Evolutionary conservation across 306 rosid species (phyloP), one percentile per base, ranked within the genome.

Genomic region (Hippophae gyantsensis): DNA sequence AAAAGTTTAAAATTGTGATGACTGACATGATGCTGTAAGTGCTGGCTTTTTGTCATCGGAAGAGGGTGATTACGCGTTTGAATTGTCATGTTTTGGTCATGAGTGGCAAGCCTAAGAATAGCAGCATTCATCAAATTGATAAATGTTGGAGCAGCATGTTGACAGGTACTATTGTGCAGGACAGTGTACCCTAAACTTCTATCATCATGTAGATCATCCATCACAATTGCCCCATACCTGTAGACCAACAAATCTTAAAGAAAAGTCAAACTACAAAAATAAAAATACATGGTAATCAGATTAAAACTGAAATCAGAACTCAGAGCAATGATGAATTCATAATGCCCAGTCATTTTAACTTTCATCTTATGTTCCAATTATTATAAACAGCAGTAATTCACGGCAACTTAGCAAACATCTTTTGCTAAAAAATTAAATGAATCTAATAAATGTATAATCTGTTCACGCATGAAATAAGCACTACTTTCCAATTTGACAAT

Each of bases 101-200:
- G 52, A 62, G 81, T 70, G 61, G 88, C 95, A 63, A 87, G 81
- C 76, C 89, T 79, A 58, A 92, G 87, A 72, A 92, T 74, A 48
- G 98, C 98, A 38, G 89, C 78, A 80, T 92, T 87, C 89, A 92
- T 76, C 74, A 87, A 71, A 82, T 92, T 92, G 79, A 92, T 87
- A 73, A 63, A 92, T 71, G 98, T 92, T 69, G 98, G 98, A 66
- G 80, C 96, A 76, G 89, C 75, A 81, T 92, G 98, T 74, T 92
- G 95, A 78, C 98, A 87, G 69, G 98, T 80, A 72, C 79, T 68
- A 73, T 92, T 92, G 74, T 92, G 98, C 27, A 92, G 80, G 58
- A 87, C 89, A 53, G 98, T 85, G 84, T 92, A 92, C 74, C 96
- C 93, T 71, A 92, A 62, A 69, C 93, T 85, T 64, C 95, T 96